phyloP scores from a whole-genome alignment of 1,284 basidiomycete genomes.

The Melanopsichium pennsylvanicum region DNA sequence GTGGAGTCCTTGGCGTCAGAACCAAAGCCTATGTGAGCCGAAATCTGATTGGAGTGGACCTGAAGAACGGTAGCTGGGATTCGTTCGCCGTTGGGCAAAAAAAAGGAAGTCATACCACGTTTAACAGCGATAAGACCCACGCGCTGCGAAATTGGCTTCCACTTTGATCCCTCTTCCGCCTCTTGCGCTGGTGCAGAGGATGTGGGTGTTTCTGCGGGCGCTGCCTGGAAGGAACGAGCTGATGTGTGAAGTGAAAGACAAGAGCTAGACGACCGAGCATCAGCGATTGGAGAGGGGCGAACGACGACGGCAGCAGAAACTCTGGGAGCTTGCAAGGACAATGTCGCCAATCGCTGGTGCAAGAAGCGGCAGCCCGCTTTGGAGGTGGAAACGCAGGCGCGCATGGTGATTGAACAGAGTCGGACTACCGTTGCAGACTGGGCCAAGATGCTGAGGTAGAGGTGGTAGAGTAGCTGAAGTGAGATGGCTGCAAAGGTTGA shows the following conservation, averaged over 20 bases:
- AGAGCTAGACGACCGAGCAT: conserved; percentile 1
- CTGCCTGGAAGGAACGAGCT: conserved; percentile 17
- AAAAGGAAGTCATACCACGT: conserved; percentile 92
- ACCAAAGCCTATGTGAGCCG: conserved; percentile 45
- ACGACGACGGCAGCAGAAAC: conserved; percentile 2
- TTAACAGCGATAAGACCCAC: conserved; percentile 91
- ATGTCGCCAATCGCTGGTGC: conserved; percentile 25
- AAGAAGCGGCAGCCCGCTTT: conserved; percentile 29
- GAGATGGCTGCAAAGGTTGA: neutral
- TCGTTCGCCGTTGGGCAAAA: conserved; percentile 86
- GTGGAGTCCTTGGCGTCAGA: conserved; percentile 12
- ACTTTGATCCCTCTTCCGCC: conserved; percentile 64
- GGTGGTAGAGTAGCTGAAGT: neutral
- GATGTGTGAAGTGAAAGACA: conserved; percentile 25
- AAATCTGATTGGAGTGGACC: conserved; percentile 70
- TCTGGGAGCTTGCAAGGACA: conserved; percentile 22
- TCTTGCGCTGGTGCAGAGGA: conserved; percentile 3
- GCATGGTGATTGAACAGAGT: conserved; percentile 4
- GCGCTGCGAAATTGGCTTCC: conserved; percentile 84
- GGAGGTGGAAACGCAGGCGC: conserved; percentile 21
- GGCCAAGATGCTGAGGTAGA: neutral
- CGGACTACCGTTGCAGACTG: neutral
- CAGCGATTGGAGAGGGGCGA: conserved; percentile 1
- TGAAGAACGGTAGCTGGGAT: conserved; percentile 93
- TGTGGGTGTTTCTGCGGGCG: conserved; percentile 6